phyloP scores from a whole-genome alignment of 2,329 filamentous ascomycete genomes.

The Xylariaceae sp. region DNA sequence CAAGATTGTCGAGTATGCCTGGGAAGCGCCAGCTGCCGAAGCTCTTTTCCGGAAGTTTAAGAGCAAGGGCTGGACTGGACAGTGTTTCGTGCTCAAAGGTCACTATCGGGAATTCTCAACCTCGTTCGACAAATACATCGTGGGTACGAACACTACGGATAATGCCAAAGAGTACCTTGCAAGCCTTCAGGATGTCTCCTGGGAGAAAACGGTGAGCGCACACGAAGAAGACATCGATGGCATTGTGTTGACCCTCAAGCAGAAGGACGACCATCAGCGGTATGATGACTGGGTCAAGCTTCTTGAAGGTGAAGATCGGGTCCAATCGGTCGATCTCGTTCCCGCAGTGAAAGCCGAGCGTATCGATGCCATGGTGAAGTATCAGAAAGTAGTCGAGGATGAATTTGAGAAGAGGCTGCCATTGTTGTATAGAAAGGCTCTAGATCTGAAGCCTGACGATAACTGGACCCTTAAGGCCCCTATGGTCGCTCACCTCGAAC shows the following conservation, averaged over 20 bases:
- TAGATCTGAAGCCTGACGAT: constrained; percentile 41
- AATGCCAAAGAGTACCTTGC: constrained; percentile 46
- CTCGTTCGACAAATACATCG: constrained; percentile 55
- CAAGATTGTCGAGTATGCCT: constrained; percentile 50
- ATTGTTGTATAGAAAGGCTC: constrained; percentile 49
- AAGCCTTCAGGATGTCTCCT: constrained; percentile 40
- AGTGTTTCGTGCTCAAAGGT: constrained; percentile 58
- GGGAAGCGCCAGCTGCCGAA: constrained; percentile 55
- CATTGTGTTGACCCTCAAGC: constrained; percentile 4
- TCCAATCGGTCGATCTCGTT: constrained; percentile 42
- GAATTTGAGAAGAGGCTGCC: constrained; percentile 52
- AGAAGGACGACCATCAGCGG: constrained; percentile 39
- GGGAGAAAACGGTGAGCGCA: constrained; percentile 39
- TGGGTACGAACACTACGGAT: constrained; percentile 45
- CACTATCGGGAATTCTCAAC: constrained; percentile 58
- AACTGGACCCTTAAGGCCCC: constrained; percentile 50
- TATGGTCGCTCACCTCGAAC: constrained; percentile 52
- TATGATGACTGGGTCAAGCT: constrained; percentile 50
- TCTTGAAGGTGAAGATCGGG: constrained; percentile 48
- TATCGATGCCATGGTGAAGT: constrained; percentile 44
- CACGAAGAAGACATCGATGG: not conserved
- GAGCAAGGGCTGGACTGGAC: constrained; percentile 52
- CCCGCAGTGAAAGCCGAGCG: constrained; percentile 45
- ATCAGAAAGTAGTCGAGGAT: constrained; percentile 52
- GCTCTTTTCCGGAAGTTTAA: constrained; percentile 50